phyloP scores from a whole-genome alignment of 1,284 basidiomycete genomes.

The Exobasidium rhododendri region DNA sequence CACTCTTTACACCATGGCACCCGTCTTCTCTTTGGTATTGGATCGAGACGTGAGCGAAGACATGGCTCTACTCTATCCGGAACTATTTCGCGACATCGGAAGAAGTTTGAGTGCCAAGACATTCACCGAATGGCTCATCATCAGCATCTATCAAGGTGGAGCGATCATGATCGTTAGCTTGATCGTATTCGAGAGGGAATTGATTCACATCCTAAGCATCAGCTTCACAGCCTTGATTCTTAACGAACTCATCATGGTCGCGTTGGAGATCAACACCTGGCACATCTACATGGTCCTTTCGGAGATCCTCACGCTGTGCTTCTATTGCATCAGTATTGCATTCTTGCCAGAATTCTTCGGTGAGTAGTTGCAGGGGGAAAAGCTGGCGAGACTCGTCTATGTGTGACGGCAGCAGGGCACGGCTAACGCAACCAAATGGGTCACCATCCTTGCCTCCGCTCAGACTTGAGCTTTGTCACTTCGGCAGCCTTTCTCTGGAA shows the following conservation, averaged over 20 bases:
- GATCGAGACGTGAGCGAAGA: constrained; percentile 96
- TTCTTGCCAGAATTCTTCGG: constrained; percentile 94
- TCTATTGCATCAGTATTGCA: constrained; percentile 87
- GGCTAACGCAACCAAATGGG: neutral
- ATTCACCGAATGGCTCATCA: constrained; percentile 97
- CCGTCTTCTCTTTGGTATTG: constrained; percentile 92
- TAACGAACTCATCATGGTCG: constrained; percentile 99
- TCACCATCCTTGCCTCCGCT: neutral
- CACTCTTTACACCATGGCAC: constrained; percentile 96
- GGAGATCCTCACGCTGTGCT: constrained; percentile 79
- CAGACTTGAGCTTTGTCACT: constrained; percentile 88
- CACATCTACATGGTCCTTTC: constrained; percentile 94
- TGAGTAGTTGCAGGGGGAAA: too few species aligned
- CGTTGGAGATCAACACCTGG: constrained; percentile 95
- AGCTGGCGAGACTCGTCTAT: neutral
- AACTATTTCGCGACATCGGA: constrained; percentile 87
- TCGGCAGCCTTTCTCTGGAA: constrained; percentile 89
- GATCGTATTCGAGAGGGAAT: constrained; percentile 93
- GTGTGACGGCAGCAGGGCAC: neutral
- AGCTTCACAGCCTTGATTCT: constrained; percentile 93
- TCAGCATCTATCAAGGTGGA: constrained; percentile 95
- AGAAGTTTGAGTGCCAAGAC: constrained; percentile 85
- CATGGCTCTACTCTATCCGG: constrained; percentile 89
- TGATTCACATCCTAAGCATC: constrained; percentile 95
- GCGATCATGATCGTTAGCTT: constrained; percentile 98